These are phyloP conservation scores for Stephania cephalantha DNA, from an alignment of 164 flowering plant genomes.

Conservation along the genomic window DNA sequence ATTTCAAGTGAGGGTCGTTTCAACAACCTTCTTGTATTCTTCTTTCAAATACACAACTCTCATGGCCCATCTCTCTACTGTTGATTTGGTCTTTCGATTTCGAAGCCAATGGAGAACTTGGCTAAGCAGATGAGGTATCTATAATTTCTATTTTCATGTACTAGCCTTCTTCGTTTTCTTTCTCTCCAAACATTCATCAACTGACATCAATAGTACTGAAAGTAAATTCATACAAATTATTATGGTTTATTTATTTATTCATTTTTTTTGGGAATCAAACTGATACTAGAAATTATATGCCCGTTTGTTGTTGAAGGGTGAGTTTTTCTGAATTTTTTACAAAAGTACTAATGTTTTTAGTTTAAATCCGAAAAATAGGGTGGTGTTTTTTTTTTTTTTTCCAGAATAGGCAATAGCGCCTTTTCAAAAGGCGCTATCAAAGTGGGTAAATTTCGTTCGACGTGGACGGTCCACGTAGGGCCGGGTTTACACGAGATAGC, in stretches of 20 bases:
- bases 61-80: background rate
- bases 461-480: too few relatives aligned
- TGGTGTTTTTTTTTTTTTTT: too few relatives aligned
- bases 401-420: too few relatives aligned
- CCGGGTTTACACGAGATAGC: too few relatives aligned
- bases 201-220: background rate
- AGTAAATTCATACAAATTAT: background rate
- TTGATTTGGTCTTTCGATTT: background rate
- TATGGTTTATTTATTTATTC: background rate
- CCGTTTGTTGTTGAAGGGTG: slow-evolving; percentile 18
- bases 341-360: too few relatives aligned
- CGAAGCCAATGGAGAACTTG: slow-evolving; percentile 17
- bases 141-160: background rate
- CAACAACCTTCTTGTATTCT: background rate
- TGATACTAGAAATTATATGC: background rate
- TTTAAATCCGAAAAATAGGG: too few relatives aligned
- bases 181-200: too few relatives aligned
- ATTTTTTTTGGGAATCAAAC: background rate
- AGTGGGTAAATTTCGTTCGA: too few relatives aligned
- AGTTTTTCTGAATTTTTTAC: slow-evolving; percentile 38
- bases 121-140: slow-evolving; percentile 36
- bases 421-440: too few relatives aligned
- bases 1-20: too few relatives aligned
- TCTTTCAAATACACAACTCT: slow-evolving; percentile 16
- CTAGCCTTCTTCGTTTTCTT: too few relatives aligned